Base-by-base conservation (phyloP, 768 basidiomycete species). In the Leucocoprinus birnbaumii region DNA sequence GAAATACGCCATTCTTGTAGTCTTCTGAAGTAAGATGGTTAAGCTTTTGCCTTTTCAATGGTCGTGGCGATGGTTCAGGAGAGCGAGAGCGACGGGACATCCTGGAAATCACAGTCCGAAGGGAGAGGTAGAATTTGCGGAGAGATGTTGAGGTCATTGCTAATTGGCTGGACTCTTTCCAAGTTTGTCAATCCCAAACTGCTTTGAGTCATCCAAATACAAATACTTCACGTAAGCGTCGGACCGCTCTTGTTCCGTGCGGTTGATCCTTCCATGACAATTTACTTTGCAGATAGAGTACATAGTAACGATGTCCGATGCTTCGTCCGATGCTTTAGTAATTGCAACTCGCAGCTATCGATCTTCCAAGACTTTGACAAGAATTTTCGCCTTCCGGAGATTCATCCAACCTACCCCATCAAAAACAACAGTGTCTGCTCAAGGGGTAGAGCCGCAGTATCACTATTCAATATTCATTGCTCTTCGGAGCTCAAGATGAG, bases 1-100 rank as follows among this genome's bases (percentile, higher is more conserved):
- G 81, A 64, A 97, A 88, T 26, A 98, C 75, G 9, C 94, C 95
- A 72, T 91, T 80, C 60, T 86, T 87, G 74, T 94, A 99, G 59
- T 92, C 85, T 25, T 86, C 84, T 1, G 77, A 65, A 0, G 85
- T 85, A 16, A 91, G 77, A 59, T 84, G 80, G 14, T 79, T 82
- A 8, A 81, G 61, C 61, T 75, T 82, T 38, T 74, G 71, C 7
- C 83, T 80, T 65, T 90, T 90, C 0, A 72, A 25, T 10, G 73
- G 67, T n/a, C 80, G 66, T 5, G 77, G 73, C 6, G 77, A 67
- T 16, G 76, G 75, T 18, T 84, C 82, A 26, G 71, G 59, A 21
- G 83, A 82, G 37, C 67, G 72, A 1, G 77, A 68, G 58, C 84
- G 83, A 62, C 80, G 74, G 41, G 77, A 73, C 84, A 87, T 85